These are phyloP conservation scores for Pythium guiyangense DNA, from an alignment of 352 stramenopile genomes.

Conservation along the genomic window DNA sequence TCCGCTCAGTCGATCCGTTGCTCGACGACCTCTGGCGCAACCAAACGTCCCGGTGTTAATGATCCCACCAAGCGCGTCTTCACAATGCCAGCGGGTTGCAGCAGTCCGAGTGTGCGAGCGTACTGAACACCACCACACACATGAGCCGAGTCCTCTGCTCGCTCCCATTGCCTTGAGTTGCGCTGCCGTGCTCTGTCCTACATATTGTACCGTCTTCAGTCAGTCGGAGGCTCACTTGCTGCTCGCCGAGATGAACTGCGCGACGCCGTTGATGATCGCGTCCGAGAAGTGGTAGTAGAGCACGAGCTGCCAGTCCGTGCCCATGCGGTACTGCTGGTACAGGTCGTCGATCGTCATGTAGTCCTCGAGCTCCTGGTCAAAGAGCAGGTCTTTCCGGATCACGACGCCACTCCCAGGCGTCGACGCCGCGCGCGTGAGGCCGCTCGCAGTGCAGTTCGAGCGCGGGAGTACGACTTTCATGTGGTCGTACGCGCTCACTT, in stretches of 20 bases:
- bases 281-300: slow-evolving; percentile 78
- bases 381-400: slow-evolving; percentile 63
- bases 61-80: too few relatives aligned
- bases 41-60: too few relatives aligned
- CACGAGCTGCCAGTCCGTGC: slow-evolving; percentile 59
- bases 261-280: slow-evolving; percentile 64
- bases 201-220: neutral
- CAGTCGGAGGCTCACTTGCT: slow-evolving; percentile 1
- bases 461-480: slow-evolving; percentile 59
- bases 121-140: neutral
- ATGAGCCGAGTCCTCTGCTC: too few relatives aligned
- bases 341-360: slow-evolving; percentile 71
- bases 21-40: slow-evolving; percentile 10
- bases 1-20: slow-evolving; percentile 16
- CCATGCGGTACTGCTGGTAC: slow-evolving; percentile 80
- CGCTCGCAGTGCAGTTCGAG: slow-evolving; percentile 50
- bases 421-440: slow-evolving; percentile 19
- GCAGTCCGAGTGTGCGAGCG: neutral
- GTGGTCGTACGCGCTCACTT: slow-evolving; percentile 30
- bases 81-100: neutral
- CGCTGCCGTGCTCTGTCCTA: neutral
- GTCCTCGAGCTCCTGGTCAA: slow-evolving; percentile 71
- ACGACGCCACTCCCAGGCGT: slow-evolving; percentile 13
- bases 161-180: too few relatives aligned
- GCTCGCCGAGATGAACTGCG: slow-evolving; percentile 40